Evolutionary conservation across 208 protist species (phyloP), one percentile per base, ranked within the genome.

Genomic region (Strigomonas culicis): DNA sequence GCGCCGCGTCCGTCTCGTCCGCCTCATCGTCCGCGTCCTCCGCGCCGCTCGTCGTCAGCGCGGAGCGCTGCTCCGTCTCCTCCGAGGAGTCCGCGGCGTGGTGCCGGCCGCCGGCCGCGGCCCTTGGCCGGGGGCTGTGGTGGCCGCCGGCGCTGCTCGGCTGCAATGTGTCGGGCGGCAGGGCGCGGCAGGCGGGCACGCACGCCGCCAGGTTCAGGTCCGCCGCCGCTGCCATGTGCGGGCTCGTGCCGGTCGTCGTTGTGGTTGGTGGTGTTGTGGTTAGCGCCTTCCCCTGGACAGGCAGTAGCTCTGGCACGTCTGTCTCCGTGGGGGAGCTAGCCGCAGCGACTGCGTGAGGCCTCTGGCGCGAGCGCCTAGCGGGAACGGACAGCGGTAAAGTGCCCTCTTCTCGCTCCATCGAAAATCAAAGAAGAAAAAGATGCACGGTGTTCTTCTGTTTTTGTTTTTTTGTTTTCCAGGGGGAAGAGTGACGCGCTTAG

Each of bases 361-460:
- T n/a, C n/a, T n/a, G n/a, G n/a, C n/a, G n/a, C n/a, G n/a, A n/a
- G n/a, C n/a, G n/a, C n/a, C n/a, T n/a, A n/a, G n/a, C n/a, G n/a
- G n/a, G n/a, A n/a, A n/a, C n/a, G 17, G 39, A 46, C 11, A 17
- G 39, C 39, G 10, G 39, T 46, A 10, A n/a, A 46, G 11, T 10
- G 39, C 39, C 10, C 39, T 46, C 39, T 46, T 17, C 39, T 46
- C 39, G 39, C 49, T 55, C 7, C 7, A 55, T 24, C 24, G 17
- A 8, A 55, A 30, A 27, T 7, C 6, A 62, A 62, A 62, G 13
- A 62, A 62, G 39, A 47, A 43, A 75, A 49, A 52, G 19, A 17
- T 6, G 1, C 24, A 19, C 19, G 13, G 0, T 50, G 8, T 52
- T 63, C 31, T 36, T 0, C 36, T 63, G 8, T 47, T 63, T 63